Evolutionary conservation across 2,329 filamentous ascomycete species (phyloP), one percentile per base, ranked within the genome.

Genomic region (Fusarium guadeloupense): DNA sequence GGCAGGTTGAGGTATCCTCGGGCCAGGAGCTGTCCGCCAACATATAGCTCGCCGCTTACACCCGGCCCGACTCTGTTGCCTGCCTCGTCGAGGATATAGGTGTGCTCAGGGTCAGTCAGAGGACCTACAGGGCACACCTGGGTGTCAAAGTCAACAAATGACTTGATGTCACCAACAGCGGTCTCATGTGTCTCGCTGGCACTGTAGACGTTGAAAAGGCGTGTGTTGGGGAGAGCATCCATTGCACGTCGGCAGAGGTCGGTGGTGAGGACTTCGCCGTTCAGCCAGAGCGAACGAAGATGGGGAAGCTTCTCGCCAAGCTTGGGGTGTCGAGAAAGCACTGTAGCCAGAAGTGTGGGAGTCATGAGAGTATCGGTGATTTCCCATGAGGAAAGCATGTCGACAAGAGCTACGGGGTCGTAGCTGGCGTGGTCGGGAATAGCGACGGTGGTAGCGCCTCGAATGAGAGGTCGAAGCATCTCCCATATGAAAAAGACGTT

Each of bases 401-500:
- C 88, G 21, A 93, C 89, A 21, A 94, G 83, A 41, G 88, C 85
- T 28, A 86, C 84, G 0, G 91, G 90, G 63, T 94, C 91, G 68
- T 93, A 93, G 75, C 90, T 93, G 30, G 83, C 84, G 66, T 90
- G 86, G 66, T 94, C 91, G 2, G 90, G 89, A 14, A 93, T 86
- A 4, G 88, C 85, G 19, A 93, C 84, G 5, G 91, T 89, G 0
- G 91, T 92, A 4, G 90, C 91, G 66, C 91, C 91, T 49, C 90
- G 84, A 49, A 94, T 72, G 38, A 94, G 79, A 9, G 91, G 91
- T 6, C 91, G 88, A 49, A 94, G 74, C 52, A 93, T 93, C 73
- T 94, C 91, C 91, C 91, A 94, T 40, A 93, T 83, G 71, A 94
- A 94, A 74, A 93, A 94, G 55, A 93, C 91, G 78, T 93, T 94